Percentiles rank a stretch among this genome's conserved stretches.
phyloP scores from a whole-genome alignment of 345 rosid genomes.

The Arabidopsis arenosa region DNA sequence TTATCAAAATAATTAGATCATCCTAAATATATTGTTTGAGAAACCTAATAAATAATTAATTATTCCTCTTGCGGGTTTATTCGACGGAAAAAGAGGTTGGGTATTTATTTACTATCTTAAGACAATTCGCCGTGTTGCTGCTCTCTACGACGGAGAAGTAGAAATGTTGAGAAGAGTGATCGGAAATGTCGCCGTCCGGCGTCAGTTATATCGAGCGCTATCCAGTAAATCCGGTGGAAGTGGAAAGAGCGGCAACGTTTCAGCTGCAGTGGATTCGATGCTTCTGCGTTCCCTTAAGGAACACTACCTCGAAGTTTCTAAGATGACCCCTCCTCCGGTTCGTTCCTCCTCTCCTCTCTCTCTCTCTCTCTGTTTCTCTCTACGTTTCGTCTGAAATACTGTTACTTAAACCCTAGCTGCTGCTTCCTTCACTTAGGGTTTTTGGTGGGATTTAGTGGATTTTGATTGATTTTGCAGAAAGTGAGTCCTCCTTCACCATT shows the following conservation, averaged over 20 bases:
- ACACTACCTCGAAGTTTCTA: constrained; percentile 85
- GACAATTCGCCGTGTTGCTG: constrained; percentile 27
- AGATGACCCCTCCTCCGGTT: constrained; percentile 96
- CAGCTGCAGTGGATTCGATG: constrained; percentile 72
- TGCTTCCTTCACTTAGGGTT: constrained; percentile 26
- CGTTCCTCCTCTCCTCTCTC: constrained; percentile 22
- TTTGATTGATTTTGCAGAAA: constrained; percentile 57
- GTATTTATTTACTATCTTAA: background rate
- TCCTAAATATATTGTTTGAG: background rate
- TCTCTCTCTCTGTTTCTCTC: background rate
- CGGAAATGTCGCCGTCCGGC: constrained; percentile 44
- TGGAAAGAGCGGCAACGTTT: constrained; percentile 34
- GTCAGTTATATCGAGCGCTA: constrained; percentile 47
- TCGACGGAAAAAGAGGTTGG: background rate
- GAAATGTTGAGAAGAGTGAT: constrained; percentile 55
- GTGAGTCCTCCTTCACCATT: constrained; percentile 79
- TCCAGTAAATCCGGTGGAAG: constrained; percentile 32
- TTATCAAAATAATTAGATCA: no score
- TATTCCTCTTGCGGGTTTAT: background rate
- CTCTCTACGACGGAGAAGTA: constrained; percentile 23
- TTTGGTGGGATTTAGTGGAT: background rate
- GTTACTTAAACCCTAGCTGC: constrained; percentile 36
- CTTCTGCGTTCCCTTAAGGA: constrained; percentile 91
- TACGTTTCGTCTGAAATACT: background rate
- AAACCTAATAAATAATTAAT: background rate